These are phyloP conservation scores for Geoglossum glabrum DNA, from an alignment of 495 filamentous ascomycete species.

Conservation along the genomic window DNA sequence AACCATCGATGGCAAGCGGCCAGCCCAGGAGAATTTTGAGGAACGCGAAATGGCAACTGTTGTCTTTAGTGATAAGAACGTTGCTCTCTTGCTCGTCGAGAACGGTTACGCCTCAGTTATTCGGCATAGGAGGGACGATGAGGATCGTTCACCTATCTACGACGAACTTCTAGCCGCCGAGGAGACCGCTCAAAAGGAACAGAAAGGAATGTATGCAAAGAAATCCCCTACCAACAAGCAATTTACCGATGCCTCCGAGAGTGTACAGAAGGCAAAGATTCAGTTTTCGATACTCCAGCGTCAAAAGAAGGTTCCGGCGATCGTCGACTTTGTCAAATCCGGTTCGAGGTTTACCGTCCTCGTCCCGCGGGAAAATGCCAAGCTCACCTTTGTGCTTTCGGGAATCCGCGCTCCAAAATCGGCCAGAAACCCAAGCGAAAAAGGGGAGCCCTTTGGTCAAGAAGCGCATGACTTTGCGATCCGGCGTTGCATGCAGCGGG, in stretches of 20 bases:
- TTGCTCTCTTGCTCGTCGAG: constrained; percentile 67
- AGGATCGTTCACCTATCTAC: constrained; percentile 80
- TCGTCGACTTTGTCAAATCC: constrained; percentile 95
- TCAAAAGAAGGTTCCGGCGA: constrained; percentile 76
- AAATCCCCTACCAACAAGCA: constrained; percentile 64
- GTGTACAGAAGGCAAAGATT: constrained; percentile 81
- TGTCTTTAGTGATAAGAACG: constrained; percentile 62
- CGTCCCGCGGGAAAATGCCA: constrained; percentile 80
- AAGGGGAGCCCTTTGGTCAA: constrained; percentile 81
- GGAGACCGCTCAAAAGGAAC: constrained; percentile 60
- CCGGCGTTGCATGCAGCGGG: constrained; percentile 73
- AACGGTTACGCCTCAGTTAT: constrained; percentile 87
- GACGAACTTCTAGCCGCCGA: constrained; percentile 82
- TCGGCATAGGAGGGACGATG: constrained; percentile 78
- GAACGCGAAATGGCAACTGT: constrained; percentile 88
- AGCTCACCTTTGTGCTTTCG: constrained; percentile 85
- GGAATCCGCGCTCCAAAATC: constrained; percentile 86
- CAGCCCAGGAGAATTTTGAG: constrained; percentile 78
- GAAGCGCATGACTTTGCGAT: constrained; percentile 85
- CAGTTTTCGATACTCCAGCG: constrained; percentile 69
- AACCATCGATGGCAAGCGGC: constrained; percentile 72
- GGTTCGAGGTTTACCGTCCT: constrained; percentile 86
- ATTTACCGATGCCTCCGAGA: constrained; percentile 81
- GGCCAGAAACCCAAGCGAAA: constrained; percentile 58
- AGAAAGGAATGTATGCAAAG: constrained; percentile 83